Evolutionary conservation across 495 filamentous ascomycete species (phyloP).

Genomic region (Trichoderma gamsii): DNA sequence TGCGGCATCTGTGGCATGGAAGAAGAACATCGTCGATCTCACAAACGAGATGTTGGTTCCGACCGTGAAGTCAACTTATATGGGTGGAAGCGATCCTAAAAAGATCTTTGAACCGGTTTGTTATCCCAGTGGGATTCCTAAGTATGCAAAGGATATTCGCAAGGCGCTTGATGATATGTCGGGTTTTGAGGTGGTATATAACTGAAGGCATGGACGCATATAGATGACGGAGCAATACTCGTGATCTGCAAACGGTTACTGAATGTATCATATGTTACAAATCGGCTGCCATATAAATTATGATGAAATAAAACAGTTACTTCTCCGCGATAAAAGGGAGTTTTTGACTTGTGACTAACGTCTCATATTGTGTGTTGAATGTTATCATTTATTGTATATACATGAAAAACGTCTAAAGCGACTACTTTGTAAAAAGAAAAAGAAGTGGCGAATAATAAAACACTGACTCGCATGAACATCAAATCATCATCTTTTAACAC

Average conservation of each 20-base stretch:
- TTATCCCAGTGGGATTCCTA: conserved; percentile 37
- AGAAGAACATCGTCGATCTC: conserved; percentile 33
- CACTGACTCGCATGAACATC: not conserved
- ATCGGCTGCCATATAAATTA: too few species aligned
- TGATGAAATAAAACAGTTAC: too few species aligned
- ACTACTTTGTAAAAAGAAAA: too few species aligned
- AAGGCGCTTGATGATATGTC: conserved; percentile 24
- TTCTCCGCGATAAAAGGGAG: too few species aligned
- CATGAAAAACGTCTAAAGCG: not conserved
- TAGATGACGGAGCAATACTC: not conserved
- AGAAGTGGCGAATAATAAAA: not conserved
- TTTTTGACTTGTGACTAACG: too few species aligned
- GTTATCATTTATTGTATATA: not conserved
- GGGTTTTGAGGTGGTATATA: conserved; percentile 30
- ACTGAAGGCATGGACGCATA: not conserved
- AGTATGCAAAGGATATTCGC: conserved; percentile 37
- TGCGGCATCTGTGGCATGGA: conserved; percentile 45
- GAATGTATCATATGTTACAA: too few species aligned
- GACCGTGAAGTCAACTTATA: conserved; percentile 41
- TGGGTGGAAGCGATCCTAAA: conserved; percentile 46
- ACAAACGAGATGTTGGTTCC: conserved; percentile 45
- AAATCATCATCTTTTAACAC: not conserved
- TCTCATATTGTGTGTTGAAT: not conserved
- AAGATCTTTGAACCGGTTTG: conserved; percentile 43
- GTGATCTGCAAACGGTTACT: too few species aligned